These are phyloP conservation scores for Cercospora janseana DNA, from an alignment of 2,329 filamentous ascomycete genomes.

Conservation along the genomic window DNA sequence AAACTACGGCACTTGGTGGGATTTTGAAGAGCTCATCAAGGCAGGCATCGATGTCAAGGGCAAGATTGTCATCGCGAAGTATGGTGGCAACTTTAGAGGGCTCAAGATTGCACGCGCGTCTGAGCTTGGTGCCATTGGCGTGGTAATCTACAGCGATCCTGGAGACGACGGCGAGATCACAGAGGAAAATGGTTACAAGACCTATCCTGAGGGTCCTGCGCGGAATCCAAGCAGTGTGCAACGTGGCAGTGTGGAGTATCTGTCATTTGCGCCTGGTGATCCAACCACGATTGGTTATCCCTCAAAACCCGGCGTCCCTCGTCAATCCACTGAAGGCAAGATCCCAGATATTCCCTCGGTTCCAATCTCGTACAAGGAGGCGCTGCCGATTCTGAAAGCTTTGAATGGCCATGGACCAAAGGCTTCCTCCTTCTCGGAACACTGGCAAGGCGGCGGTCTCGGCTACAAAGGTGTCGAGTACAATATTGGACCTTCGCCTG, in stretches of 20 bases:
- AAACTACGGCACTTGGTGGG: conserved; percentile 84
- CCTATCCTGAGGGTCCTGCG: conserved; percentile 83
- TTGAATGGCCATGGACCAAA: conserved; percentile 85
- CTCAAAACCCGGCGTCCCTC: conserved; percentile 82
- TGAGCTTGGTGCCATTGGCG: conserved; percentile 84
- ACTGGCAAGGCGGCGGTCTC: conserved; percentile 67
- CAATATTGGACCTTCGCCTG: conserved; percentile 78
- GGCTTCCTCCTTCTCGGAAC: conserved; percentile 68
- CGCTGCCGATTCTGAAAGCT: conserved; percentile 80
- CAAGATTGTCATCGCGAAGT: conserved; percentile 83
- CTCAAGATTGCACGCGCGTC: conserved; percentile 91
- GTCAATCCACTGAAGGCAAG: conserved; percentile 65
- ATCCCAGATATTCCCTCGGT: conserved; percentile 87
- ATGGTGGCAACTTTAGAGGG: conserved; percentile 82
- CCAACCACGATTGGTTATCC: conserved; percentile 93
- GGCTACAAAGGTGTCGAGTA: conserved; percentile 79
- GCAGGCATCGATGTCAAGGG: conserved; percentile 74
- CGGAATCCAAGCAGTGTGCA: conserved; percentile 87
- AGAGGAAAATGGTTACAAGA: conserved; percentile 72
- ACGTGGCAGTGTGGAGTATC: conserved; percentile 72
- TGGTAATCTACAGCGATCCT: conserved; percentile 81
- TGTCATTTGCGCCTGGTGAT: conserved; percentile 62
- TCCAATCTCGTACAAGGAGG: conserved; percentile 85
- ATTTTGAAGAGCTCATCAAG: conserved; percentile 76
- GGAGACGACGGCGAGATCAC: conserved; percentile 82